Conservation (phyloP, 164 flowering plant species). For the Buxus sempervirens region DNA sequence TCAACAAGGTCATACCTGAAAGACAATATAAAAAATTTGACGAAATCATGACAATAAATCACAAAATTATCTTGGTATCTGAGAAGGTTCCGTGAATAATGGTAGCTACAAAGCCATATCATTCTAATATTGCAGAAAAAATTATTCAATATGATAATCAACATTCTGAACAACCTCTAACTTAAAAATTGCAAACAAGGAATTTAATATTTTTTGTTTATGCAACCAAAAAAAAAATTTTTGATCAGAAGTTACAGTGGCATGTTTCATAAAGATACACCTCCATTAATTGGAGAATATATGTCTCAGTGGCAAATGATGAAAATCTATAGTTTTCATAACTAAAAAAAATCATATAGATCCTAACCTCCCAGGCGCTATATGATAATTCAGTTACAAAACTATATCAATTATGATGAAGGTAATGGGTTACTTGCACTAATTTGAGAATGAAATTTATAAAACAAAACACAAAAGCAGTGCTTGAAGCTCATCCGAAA, state of each 20-base stretch:
- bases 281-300: not conserved
- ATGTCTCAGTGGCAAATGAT: not conserved
- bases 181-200: not conserved
- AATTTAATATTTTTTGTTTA: too few species aligned
- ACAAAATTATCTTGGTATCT: not conserved
- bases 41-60: not conserved
- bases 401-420: not conserved
- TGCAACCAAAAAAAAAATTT: not conserved
- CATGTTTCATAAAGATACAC: not conserved
- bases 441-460: not conserved
- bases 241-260: not conserved
- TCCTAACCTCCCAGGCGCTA: not conserved
- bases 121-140: not conserved
- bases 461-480: not conserved
- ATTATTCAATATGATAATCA: too few species aligned
- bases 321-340: not conserved
- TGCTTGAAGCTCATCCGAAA: not conserved
- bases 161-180: not conserved
- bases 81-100: not conserved
- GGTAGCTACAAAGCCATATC: not conserved
- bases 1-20: slow-evolving; percentile 70
- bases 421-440: not conserved
- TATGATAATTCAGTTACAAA: not conserved
- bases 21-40: not conserved
- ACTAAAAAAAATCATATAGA: too few species aligned